Percentiles rank a stretch among this genome's conserved stretches.
Conservation (phyloP, 2,329 filamentous ascomycete species). For the Colletotrichum sublineola region DNA sequence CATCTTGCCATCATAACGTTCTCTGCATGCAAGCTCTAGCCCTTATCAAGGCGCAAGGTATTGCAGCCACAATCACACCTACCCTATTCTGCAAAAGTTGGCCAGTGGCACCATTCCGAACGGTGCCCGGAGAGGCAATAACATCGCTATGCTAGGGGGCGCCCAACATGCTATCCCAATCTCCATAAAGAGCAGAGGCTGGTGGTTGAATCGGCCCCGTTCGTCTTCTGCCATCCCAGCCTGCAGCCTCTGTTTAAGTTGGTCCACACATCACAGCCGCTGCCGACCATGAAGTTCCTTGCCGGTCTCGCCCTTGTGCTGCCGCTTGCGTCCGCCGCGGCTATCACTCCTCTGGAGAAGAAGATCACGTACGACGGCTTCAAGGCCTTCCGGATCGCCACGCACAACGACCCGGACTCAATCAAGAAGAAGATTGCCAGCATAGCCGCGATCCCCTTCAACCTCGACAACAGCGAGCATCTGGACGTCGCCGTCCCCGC, state of each 20-base stretch:
- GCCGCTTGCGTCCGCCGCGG: conserved; percentile 39
- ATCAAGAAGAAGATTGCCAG: conserved; percentile 51
- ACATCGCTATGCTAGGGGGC: background rate
- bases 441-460: conserved; percentile 42
- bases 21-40: background rate
- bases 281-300: conserved; percentile 37
- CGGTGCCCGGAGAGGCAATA: background rate
- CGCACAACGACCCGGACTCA: conserved; percentile 54
- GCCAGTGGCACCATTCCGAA: conserved; percentile 15
- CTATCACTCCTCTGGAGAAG: conserved; percentile 31
- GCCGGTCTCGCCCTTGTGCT: conserved; percentile 24
- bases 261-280: background rate
- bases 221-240: background rate
- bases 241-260: background rate
- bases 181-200: conserved; percentile 15
- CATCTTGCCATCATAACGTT: background rate
- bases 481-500: conserved; percentile 47
- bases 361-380: conserved; percentile 50
- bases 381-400: conserved; percentile 60
- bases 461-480: conserved; percentile 40
- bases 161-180: background rate
- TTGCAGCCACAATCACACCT: conserved; percentile 39
- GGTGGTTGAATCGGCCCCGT: background rate
- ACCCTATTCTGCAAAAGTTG: conserved; percentile 34
- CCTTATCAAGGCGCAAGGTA: conserved; percentile 19